Percentiles rank a stretch among this genome's conserved stretches.
Conservation (phyloP, 345 rosid species). For the Eucalyptus camaldulensis region DNA sequence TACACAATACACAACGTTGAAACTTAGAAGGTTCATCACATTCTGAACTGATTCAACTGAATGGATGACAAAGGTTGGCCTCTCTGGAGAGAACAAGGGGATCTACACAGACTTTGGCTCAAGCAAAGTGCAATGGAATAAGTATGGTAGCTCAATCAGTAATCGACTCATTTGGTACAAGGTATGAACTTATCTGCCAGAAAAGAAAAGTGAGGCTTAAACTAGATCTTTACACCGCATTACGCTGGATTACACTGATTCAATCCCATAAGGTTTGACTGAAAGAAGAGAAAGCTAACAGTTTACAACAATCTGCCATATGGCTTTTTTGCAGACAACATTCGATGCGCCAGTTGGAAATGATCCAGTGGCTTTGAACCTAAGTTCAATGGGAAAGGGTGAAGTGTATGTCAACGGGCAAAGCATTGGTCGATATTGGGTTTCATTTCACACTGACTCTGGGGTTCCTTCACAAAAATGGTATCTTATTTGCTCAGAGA, state of each 20-base stretch:
- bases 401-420: slow-evolving; percentile 80
- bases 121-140: slow-evolving; percentile 33
- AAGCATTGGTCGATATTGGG: slow-evolving; percentile 76
- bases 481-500: slow-evolving; percentile 2
- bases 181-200: slow-evolving; percentile 17
- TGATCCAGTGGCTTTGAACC: slow-evolving; percentile 51
- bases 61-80: slow-evolving; percentile 38
- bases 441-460: slow-evolving; percentile 32
- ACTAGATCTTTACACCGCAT: background rate
- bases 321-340: slow-evolving; percentile 18
- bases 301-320: background rate
- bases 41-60: background rate
- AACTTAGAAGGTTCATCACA: background rate
- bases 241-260: background rate
- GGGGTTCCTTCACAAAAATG: slow-evolving; percentile 66
- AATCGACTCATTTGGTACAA: slow-evolving; percentile 71
- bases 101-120: slow-evolving; percentile 32
- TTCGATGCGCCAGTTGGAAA: slow-evolving; percentile 53
- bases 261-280: background rate
- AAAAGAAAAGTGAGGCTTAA: background rate
- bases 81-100: slow-evolving; percentile 42
- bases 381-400: slow-evolving; percentile 73
- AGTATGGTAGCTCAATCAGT: slow-evolving; percentile 16
- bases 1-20: background rate
- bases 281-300: background rate